These are phyloP conservation scores for Aphanomyces astaci DNA, from an alignment of 352 stramenopile species.

Conservation along the genomic window DNA sequence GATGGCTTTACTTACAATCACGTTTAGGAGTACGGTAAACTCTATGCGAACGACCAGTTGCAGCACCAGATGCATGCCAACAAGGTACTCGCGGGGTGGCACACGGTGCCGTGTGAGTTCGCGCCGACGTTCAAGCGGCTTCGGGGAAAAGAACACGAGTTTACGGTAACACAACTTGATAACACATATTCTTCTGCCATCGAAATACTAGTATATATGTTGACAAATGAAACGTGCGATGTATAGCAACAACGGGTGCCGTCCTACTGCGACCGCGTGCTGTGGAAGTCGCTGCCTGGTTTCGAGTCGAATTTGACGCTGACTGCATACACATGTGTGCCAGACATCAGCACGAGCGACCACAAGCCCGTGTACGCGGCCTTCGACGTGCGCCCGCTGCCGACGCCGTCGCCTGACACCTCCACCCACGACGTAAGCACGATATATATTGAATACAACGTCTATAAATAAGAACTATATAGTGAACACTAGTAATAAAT, in stretches of 20 bases:
- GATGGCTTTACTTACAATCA: neutral
- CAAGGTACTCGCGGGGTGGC: constrained; percentile 54
- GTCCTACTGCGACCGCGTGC: constrained; percentile 77
- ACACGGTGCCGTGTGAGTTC: constrained; percentile 53
- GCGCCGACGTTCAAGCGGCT: constrained; percentile 80
- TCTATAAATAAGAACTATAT: too few species aligned
- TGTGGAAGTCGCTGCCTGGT: constrained; percentile 72
- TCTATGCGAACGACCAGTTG: constrained; percentile 77
- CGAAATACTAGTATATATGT: too few species aligned
- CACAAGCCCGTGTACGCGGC: constrained; percentile 70
- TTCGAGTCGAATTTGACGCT: constrained; percentile 46
- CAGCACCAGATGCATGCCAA: constrained; percentile 47
- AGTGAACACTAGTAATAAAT: too few species aligned
- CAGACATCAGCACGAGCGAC: constrained; percentile 66
- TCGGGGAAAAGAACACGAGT: constrained; percentile 37
- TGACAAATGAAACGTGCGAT: neutral
- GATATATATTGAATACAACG: too few species aligned
- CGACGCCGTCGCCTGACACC: neutral
- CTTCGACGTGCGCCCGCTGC: constrained; percentile 43
- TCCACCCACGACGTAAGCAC: constrained; percentile 13
- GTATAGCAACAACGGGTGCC: constrained; percentile 58
- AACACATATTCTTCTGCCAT: too few species aligned
- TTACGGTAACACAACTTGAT: too few species aligned
- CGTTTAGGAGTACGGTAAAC: constrained; percentile 40
- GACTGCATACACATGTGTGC: constrained; percentile 46